A percentile compares a stretch with the other conserved stretches of the same genome.
Evolutionary conservation across 2,329 filamentous ascomycete species (phyloP).

Genomic region (Harringtonia aguacate): DNA sequence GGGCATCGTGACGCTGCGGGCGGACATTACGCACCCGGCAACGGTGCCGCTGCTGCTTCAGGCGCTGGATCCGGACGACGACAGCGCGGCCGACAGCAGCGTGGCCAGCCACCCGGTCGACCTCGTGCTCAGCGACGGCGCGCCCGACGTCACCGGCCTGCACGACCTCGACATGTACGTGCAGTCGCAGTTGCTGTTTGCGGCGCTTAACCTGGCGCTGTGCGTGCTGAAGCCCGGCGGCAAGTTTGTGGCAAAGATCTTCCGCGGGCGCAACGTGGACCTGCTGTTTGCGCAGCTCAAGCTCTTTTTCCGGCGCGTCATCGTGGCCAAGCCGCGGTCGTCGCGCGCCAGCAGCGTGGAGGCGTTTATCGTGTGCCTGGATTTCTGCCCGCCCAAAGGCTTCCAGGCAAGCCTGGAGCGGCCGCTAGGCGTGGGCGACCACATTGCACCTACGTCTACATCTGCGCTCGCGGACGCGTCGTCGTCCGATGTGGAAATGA

Average conservation of each 20-base stretch:
- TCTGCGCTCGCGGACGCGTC: slow-evolving; percentile 22
- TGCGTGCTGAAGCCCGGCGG: slow-evolving; percentile 81
- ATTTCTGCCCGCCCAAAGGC: slow-evolving; percentile 69
- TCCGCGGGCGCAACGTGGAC: slow-evolving; percentile 90
- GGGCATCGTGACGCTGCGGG: slow-evolving; percentile 83
- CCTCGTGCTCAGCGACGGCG: slow-evolving; percentile 88
- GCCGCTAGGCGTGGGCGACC: slow-evolving; percentile 56
- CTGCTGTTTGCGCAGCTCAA: slow-evolving; percentile 89
- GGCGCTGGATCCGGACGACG: slow-evolving; percentile 66
- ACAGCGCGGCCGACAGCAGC: slow-evolving; percentile 26
- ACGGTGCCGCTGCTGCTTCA: slow-evolving; percentile 82
- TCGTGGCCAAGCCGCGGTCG: slow-evolving; percentile 86
- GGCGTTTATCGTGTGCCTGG: slow-evolving; percentile 90
- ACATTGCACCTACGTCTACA: slow-evolving; percentile 36
- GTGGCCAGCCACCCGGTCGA: slow-evolving; percentile 67
- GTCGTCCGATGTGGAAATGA: too few relatives aligned
- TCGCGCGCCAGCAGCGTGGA: slow-evolving; percentile 95
- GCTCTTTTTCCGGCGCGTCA: slow-evolving; percentile 76
- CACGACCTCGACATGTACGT: slow-evolving; percentile 98
- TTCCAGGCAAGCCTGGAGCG: slow-evolving; percentile 68
- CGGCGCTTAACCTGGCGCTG: slow-evolving; percentile 83
- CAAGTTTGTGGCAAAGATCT: slow-evolving; percentile 97
- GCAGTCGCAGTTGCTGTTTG: slow-evolving; percentile 89
- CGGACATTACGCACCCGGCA: slow-evolving; percentile 94
- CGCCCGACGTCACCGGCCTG: slow-evolving; percentile 90